phyloP scores from a whole-genome alignment of 2,329 filamentous ascomycete species.

The Fusarium beomiforme region DNA sequence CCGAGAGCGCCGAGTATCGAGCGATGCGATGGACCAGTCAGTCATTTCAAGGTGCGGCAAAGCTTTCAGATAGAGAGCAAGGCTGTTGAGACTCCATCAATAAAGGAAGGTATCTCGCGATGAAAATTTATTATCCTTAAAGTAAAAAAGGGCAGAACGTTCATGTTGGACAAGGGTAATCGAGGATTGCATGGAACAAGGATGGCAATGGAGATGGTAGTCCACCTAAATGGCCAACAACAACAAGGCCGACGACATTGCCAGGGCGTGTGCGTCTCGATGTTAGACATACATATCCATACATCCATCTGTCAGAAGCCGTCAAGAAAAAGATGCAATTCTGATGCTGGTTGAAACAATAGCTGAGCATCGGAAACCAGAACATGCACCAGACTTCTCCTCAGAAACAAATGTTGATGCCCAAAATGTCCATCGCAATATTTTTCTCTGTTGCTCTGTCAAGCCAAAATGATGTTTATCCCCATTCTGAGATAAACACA shows the following conservation, averaged over 20 bases:
- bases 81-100: conserved; percentile 6
- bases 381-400: background rate
- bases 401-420: conserved; percentile 21
- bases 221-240: conserved; percentile 29
- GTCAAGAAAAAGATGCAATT: background rate
- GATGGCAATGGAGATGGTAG: conserved; percentile 38
- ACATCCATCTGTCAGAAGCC: background rate
- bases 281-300: conserved; percentile 26
- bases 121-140: conserved; percentile 13
- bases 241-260: conserved; percentile 33
- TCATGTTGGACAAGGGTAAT: conserved; percentile 31
- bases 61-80: background rate
- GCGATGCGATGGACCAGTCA: conserved; percentile 15
- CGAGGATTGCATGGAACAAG: conserved; percentile 36
- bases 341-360: conserved; percentile 8
- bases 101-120: conserved; percentile 18
- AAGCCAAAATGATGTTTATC: conserved; percentile 9
- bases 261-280: conserved; percentile 31
- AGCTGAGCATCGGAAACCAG: conserved; percentile 2
- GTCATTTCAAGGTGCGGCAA: conserved; percentile 11
- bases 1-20: conserved; percentile 1
- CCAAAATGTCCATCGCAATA: conserved; percentile 21
- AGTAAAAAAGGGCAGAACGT: conserved; percentile 23
- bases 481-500: conserved; percentile 33
- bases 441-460: conserved; percentile 4